Conservation (phyloP, 78 protist species). For the Dictyostelium brefeldianum region DNA sequence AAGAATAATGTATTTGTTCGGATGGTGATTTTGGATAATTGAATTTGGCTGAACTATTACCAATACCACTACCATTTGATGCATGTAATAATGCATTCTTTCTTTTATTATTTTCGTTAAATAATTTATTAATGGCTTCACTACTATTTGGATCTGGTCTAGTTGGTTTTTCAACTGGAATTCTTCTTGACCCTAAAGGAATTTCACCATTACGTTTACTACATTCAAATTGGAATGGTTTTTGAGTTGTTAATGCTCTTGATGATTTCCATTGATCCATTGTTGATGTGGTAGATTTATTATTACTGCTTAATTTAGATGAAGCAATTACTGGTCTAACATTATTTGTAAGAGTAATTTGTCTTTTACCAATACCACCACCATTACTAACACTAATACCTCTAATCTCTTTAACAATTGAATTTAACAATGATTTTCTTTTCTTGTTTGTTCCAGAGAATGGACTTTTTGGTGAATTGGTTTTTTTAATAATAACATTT, state of each 20-base stretch:
- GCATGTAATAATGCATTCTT: background rate
- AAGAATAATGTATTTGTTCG: background rate
- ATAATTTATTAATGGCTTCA: background rate
- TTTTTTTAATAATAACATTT: background rate
- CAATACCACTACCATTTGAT: background rate
- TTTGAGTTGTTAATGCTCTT: background rate
- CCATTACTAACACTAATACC: background rate
- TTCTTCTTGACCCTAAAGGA: background rate
- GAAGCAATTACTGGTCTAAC: too few species aligned
- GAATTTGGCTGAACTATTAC: background rate
- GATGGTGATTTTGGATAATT: background rate
- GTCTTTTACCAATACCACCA: background rate
- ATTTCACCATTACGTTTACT: background rate
- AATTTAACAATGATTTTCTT: background rate
- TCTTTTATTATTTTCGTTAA: background rate
- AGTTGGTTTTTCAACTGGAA: slow-evolving; percentile 6
- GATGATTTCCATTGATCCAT: background rate
- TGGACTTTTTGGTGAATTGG: slow-evolving; percentile 1
- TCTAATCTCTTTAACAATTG: background rate
- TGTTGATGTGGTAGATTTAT: background rate
- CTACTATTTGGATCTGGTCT: background rate
- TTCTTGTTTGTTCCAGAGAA: background rate
- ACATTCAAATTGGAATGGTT: slow-evolving; percentile 2
- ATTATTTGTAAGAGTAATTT: too few species aligned
- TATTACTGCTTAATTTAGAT: background rate